Evolutionary conservation across 2,329 filamentous ascomycete genomes (phyloP), one percentile per base, ranked within the genome.

Genomic region (Diaporthe nobilis): DNA sequence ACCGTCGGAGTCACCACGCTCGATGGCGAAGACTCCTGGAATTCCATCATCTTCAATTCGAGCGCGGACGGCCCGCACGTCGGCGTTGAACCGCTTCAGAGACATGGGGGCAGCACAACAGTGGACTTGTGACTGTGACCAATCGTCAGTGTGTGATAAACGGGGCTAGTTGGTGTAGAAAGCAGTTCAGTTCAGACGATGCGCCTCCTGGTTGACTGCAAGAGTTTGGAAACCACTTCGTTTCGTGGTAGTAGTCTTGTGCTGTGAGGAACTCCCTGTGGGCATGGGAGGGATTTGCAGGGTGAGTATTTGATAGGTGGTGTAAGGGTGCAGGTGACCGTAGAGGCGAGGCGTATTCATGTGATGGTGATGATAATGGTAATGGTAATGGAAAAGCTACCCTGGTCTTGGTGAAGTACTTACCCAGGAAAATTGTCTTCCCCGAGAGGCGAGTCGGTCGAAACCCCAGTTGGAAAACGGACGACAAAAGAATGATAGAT

Each of bases 1-100:
- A 70, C 94, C 94, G 82, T 96, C 93, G 44, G 94, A 92, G 7
- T 92, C 91, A 22, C 93, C 93, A 49, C 86, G 85, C 47, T 85
- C 84, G 34, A 98, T 84, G 47, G 87, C 81, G 65, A 84, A 84
- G 65, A 97, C 86, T 8, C 75, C 75, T 44, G 61, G 53, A 25
- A 75, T 73, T 7, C 22, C 55, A 22, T 3, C 37, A 67, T 88
- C 84, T 1, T 85, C 77, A 63, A 91, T 85, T 3, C 79, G 79
- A 84, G 86, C 58, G 84, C 83, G 39, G 82, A 85, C 80, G 87
- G 84, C 78, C 39, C 80, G 79, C 44, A 88, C 76, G 81, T 96
- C 93, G 70, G 86, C 85, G 65, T 91, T 86, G 82, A 94, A 96
- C 49, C 90, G 88, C 80, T 89, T 90, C 75, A 92, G 88, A 78